A percentile compares a stretch with the other conserved stretches of the same genome.
Conservation (phyloP, 768 basidiomycete species). For the Botryobasidium botryosum region DNA sequence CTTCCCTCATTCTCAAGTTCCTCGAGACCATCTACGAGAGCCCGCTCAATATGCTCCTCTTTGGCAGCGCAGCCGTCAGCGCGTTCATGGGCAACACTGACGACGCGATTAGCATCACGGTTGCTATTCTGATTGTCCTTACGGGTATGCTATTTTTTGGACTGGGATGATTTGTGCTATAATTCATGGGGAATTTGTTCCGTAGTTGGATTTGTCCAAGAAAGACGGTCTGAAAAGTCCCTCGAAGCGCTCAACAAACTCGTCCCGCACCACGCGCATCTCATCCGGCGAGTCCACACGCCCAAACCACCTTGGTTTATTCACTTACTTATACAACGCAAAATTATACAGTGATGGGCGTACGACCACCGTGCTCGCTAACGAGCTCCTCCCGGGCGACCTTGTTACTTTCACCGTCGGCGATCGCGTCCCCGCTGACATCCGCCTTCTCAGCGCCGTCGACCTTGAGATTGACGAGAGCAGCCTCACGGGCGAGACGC, state of each 20-base stretch:
- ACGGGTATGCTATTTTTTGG: conserved; percentile 41
- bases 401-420: conserved; percentile 79
- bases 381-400: conserved; percentile 93
- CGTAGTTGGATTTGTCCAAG: conserved; percentile 85
- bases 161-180: neutral
- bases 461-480: conserved; percentile 93
- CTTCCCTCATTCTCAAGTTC: conserved; percentile 73
- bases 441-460: conserved; percentile 63
- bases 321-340: neutral
- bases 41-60: conserved; percentile 76
- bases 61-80: conserved; percentile 79
- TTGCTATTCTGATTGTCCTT: conserved; percentile 83
- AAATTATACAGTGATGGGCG: conserved; percentile 35
- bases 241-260: conserved; percentile 91
- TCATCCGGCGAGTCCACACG: conserved; percentile 54
- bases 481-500: conserved; percentile 86
- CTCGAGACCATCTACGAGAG: conserved; percentile 91
- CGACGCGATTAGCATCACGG: conserved; percentile 82
- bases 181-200: neutral
- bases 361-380: conserved; percentile 70
- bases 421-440: conserved; percentile 86
- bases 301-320: too few relatives aligned
- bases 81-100: conserved; percentile 90
- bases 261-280: conserved; percentile 91
- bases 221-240: conserved; percentile 85